Evolutionary conservation across 2,329 filamentous ascomycete genomes (phyloP).

Genomic region (Verticillium nonalfalfae): DNA sequence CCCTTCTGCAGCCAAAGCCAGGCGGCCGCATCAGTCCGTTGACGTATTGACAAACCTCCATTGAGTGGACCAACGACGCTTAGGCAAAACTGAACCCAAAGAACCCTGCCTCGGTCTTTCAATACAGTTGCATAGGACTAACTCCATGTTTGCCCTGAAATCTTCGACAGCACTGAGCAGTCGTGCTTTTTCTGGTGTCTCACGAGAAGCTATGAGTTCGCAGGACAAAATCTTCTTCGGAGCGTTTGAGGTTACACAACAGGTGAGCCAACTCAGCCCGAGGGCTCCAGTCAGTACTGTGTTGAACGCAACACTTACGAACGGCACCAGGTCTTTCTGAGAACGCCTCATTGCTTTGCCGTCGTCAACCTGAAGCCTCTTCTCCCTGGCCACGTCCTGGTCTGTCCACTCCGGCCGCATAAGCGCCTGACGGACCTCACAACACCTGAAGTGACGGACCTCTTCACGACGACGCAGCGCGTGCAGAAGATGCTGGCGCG

Average conservation of each 20-base stretch:
- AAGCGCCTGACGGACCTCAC: constrained; percentile 71
- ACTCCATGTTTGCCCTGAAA: neutral
- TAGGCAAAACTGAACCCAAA: neutral
- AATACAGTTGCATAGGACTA: neutral
- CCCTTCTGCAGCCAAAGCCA: too few species aligned
- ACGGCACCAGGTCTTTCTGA: constrained; percentile 70
- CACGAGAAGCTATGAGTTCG: constrained; percentile 17
- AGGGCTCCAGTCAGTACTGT: neutral
- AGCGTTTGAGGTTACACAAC: constrained; percentile 67
- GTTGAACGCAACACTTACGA: neutral
- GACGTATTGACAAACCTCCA: neutral
- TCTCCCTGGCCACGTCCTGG: constrained; percentile 85
- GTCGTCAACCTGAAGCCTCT: constrained; percentile 95
- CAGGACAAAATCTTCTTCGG: constrained; percentile 58
- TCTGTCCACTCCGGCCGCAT: constrained; percentile 68
- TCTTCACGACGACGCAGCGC: constrained; percentile 81
- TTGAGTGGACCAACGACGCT: neutral
- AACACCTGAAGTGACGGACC: constrained; percentile 64
- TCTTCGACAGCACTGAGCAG: neutral
- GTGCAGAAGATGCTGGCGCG: constrained; percentile 69
- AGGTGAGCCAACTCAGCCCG: constrained; percentile 41
- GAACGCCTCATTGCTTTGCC: constrained; percentile 73
- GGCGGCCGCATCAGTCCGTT: too few species aligned
- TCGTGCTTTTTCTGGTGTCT: neutral
- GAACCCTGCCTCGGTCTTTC: neutral